Percentiles rank a stretch among this genome's conserved stretches.
These are phyloP conservation scores for Trypanosoma brucei DNA, from an alignment of 208 protist genomes.

Conservation along the genomic window DNA sequence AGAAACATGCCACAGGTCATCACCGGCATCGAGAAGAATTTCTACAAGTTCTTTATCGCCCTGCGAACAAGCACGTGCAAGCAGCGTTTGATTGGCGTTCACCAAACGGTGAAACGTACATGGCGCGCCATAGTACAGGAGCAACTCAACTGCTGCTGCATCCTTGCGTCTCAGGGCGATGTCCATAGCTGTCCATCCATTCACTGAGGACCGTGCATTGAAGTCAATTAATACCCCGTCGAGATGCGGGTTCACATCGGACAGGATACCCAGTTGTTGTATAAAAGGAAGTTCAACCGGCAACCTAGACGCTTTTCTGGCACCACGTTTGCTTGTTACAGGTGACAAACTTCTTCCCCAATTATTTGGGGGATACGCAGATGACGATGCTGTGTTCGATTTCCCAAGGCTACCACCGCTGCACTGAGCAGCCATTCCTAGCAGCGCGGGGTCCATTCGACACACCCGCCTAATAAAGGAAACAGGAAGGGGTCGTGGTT, in stretches of 20 bases:
- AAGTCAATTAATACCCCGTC: conserved; percentile 34
- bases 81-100: conserved; percentile 53
- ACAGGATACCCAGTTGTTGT: background rate
- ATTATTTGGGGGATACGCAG: too few relatives aligned
- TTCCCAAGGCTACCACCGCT: too few relatives aligned
- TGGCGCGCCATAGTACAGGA: conserved; percentile 50
- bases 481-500: conserved; percentile 17
- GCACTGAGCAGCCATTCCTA: background rate
- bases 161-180: conserved; percentile 39
- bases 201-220: conserved; percentile 15
- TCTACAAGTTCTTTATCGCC: conserved; percentile 61
- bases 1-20: conserved; percentile 48
- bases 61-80: conserved; percentile 53
- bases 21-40: conserved; percentile 53
- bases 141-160: conserved; percentile 38
- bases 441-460: background rate
- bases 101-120: conserved; percentile 26
- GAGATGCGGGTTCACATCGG: conserved; percentile 9
- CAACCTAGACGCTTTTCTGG: background rate
- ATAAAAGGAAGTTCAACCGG: background rate
- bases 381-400: too few relatives aligned
- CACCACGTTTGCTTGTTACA: background rate
- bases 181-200: conserved; percentile 29
- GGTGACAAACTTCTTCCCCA: too few relatives aligned
- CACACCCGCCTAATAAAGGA: conserved; percentile 9